Conservation (phyloP, 805 yeast species). For the Grigorovia humatica region DNA sequence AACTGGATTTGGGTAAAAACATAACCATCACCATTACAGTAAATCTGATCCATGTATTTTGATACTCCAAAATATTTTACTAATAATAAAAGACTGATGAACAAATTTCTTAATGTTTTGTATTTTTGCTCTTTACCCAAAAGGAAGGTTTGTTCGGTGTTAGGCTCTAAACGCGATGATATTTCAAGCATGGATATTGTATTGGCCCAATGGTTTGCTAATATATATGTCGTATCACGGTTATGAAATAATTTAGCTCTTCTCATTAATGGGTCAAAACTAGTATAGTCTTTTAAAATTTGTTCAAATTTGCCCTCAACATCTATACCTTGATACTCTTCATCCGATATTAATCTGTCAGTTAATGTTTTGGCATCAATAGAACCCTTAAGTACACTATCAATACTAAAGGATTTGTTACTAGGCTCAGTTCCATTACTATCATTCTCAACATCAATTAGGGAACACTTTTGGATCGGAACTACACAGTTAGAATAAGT, state of each 20-base stretch:
- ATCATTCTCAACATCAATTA: not conserved
- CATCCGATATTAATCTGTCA: slow-evolving; percentile 9
- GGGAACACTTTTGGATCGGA: slow-evolving; percentile 17
- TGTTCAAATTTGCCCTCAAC: slow-evolving; percentile 12
- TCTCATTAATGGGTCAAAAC: slow-evolving; percentile 14
- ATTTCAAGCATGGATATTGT: slow-evolving; percentile 49
- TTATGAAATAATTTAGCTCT: slow-evolving; percentile 10
- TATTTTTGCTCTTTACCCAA: slow-evolving; percentile 32
- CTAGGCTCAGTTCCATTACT: not conserved
- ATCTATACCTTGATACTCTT: slow-evolving; percentile 9
- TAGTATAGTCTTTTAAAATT: slow-evolving; percentile 13
- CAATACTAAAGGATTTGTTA: not conserved
- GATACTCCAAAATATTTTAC: not conserved
- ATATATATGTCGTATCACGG: slow-evolving; percentile 12
- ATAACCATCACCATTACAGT: slow-evolving; percentile 4
- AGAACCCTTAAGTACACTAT: not conserved
- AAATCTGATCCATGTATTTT: not conserved
- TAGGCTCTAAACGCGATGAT: slow-evolving; percentile 39
- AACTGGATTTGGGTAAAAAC: slow-evolving; percentile 14
- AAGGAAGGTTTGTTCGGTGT: slow-evolving; percentile 26
- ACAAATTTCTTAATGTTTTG: slow-evolving; percentile 27
- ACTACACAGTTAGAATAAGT: slow-evolving; percentile 38
- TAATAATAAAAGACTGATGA: slow-evolving; percentile 4
- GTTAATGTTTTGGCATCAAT: slow-evolving; percentile 8
- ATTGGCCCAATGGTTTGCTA: slow-evolving; percentile 24